phyloP scores from a whole-genome alignment of 495 filamentous ascomycete species.

The Melanomma pulvis-pyrius region DNA sequence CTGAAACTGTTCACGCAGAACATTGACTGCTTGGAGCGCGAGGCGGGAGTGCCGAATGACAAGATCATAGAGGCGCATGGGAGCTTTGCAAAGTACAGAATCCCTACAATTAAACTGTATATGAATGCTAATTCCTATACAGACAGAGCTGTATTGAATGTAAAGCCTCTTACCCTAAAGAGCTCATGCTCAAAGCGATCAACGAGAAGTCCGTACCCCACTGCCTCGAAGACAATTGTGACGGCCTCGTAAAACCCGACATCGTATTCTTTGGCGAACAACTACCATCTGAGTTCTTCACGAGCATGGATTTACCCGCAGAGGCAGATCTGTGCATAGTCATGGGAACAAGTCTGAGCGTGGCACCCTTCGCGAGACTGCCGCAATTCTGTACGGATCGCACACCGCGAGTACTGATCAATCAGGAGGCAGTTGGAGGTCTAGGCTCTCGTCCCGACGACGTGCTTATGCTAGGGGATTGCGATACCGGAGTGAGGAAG shows the following conservation, averaged over 20 bases:
- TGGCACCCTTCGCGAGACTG: conserved; percentile 86
- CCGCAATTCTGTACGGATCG: conserved; percentile 63
- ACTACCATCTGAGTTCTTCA: conserved; percentile 71
- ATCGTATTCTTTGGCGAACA: conserved; percentile 91
- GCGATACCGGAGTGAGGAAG: conserved; percentile 80
- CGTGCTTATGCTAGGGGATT: conserved; percentile 73
- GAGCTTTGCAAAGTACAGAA: conserved; percentile 69
- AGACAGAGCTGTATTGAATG: conserved; percentile 87
- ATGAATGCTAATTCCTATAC: background rate
- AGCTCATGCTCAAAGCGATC: conserved; percentile 71
- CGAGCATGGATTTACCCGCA: conserved; percentile 56
- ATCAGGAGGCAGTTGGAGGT: conserved; percentile 80
- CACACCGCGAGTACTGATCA: conserved; percentile 80
- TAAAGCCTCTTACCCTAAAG: conserved; percentile 67
- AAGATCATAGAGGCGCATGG: conserved; percentile 93
- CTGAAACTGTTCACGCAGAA: conserved; percentile 94
- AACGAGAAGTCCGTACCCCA: conserved; percentile 64
- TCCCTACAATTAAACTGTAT: background rate
- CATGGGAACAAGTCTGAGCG: conserved; percentile 87
- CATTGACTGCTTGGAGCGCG: conserved; percentile 90
- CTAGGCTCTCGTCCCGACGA: conserved; percentile 77
- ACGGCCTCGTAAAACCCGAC: conserved; percentile 89
- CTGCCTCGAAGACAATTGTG: conserved; percentile 63
- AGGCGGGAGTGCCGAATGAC: conserved; percentile 79
- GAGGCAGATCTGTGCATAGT: conserved; percentile 81